Evolutionary conservation across 75 land plant species (phyloP).

Genomic region (Adiantum capillusveneris): DNA sequence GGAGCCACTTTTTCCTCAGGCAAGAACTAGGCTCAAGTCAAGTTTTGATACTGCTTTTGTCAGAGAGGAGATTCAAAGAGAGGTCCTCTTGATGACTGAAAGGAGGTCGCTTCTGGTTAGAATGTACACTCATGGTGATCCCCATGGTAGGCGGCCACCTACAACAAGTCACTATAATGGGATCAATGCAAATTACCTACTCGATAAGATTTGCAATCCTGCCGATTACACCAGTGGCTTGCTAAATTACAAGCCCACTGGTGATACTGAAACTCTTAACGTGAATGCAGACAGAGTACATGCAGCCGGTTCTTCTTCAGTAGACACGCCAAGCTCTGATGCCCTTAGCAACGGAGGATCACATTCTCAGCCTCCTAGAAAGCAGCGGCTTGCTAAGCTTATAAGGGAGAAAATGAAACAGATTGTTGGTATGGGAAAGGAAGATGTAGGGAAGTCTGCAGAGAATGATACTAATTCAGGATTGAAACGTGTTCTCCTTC

Average conservation of each 20-base stretch:
- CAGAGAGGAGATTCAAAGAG: constrained; percentile 21
- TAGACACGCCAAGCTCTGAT: background rate
- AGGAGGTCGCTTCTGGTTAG: constrained; percentile 36
- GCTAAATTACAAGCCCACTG: background rate
- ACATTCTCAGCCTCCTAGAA: constrained; percentile 15
- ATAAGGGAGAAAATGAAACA: constrained; percentile 49
- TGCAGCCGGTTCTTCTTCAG: background rate
- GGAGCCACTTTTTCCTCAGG: constrained; percentile 45
- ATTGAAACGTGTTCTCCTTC: constrained; percentile 34
- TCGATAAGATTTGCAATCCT: constrained; percentile 15
- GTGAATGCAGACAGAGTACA: background rate
- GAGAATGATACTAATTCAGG: constrained; percentile 22
- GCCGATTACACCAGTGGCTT: constrained; percentile 3
- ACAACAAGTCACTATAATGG: constrained; percentile 14
- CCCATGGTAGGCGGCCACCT: constrained; percentile 12
- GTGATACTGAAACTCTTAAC: background rate
- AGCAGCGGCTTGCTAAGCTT: constrained; percentile 36
- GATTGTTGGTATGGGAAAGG: constrained; percentile 37
- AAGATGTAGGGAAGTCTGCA: constrained; percentile 24
- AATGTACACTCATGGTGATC: constrained; percentile 31
- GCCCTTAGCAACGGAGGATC: constrained; percentile 10
- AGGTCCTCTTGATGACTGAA: constrained; percentile 24
- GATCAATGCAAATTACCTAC: constrained; percentile 13
- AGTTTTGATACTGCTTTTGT: background rate
- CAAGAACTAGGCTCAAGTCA: background rate